Evolutionary conservation across 805 yeast species (phyloP).

Genomic region (Kodamaea kaohsiungensis): DNA sequence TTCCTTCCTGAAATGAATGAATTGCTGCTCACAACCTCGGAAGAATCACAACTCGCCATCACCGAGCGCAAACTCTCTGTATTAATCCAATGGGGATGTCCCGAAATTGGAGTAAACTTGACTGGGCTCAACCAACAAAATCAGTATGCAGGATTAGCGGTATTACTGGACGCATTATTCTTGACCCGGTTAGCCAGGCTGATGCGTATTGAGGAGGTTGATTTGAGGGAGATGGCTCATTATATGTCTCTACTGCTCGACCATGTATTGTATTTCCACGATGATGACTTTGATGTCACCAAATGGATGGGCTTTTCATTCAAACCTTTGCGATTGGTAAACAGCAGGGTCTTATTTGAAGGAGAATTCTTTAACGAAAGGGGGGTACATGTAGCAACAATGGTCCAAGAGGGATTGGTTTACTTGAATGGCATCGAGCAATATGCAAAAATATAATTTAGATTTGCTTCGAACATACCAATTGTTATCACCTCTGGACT

Average conservation of each 20-base stretch:
- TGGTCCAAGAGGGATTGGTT: conserved; percentile 66
- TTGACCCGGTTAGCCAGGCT: conserved; percentile 54
- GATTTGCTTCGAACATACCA: neutral
- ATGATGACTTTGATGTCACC: conserved; percentile 46
- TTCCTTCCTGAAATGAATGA: conserved; percentile 36
- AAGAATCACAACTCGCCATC: conserved; percentile 20
- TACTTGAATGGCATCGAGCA: conserved; percentile 25
- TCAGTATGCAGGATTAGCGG: conserved; percentile 58
- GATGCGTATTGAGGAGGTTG: conserved; percentile 39
- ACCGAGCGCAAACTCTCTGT: conserved; percentile 29
- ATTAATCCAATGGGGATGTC: conserved; percentile 28
- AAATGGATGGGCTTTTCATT: conserved; percentile 56
- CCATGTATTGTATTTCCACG: conserved; percentile 68
- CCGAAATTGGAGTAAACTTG: conserved; percentile 12
- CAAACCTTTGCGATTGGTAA: conserved; percentile 48
- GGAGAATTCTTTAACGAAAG: conserved; percentile 56
- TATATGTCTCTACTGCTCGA: conserved; percentile 62
- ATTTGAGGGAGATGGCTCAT: conserved; percentile 21
- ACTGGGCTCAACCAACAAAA: conserved; percentile 16
- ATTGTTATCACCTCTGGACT: neutral
- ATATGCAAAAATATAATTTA: conserved; percentile 1
- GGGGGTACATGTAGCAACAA: conserved; percentile 56
- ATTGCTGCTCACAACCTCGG: conserved; percentile 24
- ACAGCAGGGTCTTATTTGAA: conserved; percentile 54
- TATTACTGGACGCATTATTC: conserved; percentile 58